A percentile compares a stretch with the other conserved stretches of the same genome.
Conservation (phyloP, 805 yeast genomes). For the Myxozyma vanderwaltii region DNA sequence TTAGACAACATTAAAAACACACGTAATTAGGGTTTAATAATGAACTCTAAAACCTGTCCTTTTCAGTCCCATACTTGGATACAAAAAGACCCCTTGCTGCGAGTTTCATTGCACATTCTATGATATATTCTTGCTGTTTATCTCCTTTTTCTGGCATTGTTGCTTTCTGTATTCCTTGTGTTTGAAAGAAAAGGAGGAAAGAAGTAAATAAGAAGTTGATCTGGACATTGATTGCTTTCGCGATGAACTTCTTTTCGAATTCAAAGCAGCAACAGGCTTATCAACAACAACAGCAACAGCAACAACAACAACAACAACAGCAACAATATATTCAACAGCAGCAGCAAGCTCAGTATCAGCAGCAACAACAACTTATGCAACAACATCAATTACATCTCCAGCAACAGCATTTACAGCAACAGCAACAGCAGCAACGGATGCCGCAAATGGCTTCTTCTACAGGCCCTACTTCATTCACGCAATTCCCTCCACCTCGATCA, state of each 20-base stretch:
- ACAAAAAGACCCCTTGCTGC: background rate
- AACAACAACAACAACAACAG: conserved; percentile 14
- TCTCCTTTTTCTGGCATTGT: too few relatives aligned
- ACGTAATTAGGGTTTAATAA: too few relatives aligned
- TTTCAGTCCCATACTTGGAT: too few relatives aligned
- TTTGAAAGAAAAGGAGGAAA: too few relatives aligned
- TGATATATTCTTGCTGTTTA: too few relatives aligned
- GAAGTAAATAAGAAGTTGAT: too few relatives aligned
- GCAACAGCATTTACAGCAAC: conserved; percentile 1
- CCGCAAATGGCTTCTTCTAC: conserved; percentile 1
- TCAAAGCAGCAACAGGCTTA: conserved; percentile 8
- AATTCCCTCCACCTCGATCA: conserved; percentile 22
- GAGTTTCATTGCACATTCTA: background rate
- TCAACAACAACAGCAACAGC: conserved; percentile 9
- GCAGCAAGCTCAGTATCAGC: conserved; percentile 9
- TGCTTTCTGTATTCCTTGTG: too few relatives aligned
- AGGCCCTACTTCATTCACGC: conserved; percentile 21
- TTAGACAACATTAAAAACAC: too few relatives aligned
- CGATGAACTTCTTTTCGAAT: conserved; percentile 10
- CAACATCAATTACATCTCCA: conserved; percentile 13
- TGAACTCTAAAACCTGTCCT: too few relatives aligned
- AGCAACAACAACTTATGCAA: conserved; percentile 11
- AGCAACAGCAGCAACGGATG: conserved; percentile 11
- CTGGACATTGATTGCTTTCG: too few relatives aligned
- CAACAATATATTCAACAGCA: conserved; percentile 10